Evolutionary conservation across 768 basidiomycete genomes (phyloP).

Genomic region (Flagelloscypha sp.): DNA sequence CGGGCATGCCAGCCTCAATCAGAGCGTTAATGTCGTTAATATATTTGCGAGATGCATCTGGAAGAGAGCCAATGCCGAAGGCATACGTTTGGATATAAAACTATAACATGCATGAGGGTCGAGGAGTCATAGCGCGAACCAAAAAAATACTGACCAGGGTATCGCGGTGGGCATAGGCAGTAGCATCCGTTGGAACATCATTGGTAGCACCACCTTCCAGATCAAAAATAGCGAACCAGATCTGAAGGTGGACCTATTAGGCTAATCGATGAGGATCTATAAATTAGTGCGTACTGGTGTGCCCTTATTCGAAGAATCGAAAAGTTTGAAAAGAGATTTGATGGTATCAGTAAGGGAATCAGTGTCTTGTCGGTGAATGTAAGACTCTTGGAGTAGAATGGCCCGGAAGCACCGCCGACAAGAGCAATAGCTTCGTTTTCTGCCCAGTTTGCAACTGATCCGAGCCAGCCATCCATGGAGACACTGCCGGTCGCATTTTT

Average conservation of each 20-base stretch:
- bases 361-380: slow-evolving; percentile 10
- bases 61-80: slow-evolving; percentile 6
- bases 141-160: background rate
- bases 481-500: slow-evolving; percentile 6
- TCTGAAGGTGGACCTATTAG: too few relatives aligned
- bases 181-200: slow-evolving; percentile 11
- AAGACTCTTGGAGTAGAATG: slow-evolving; percentile 14
- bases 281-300: slow-evolving; percentile 5
- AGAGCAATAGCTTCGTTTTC: slow-evolving; percentile 11
- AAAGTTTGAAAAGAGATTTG: slow-evolving; percentile 8
- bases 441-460: slow-evolving; percentile 11
- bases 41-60: slow-evolving; percentile 7
- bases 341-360: slow-evolving; percentile 1
- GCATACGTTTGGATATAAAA: slow-evolving; percentile 13
- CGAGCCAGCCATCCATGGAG: slow-evolving; percentile 11
- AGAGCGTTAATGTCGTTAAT: slow-evolving; percentile 7
- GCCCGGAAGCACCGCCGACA: slow-evolving; percentile 8
- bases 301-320: slow-evolving; percentile 11
- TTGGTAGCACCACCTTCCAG: slow-evolving; percentile 12
- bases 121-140: background rate
- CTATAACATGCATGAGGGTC: slow-evolving; percentile 1
- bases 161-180: slow-evolving; percentile 13
- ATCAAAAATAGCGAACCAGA: slow-evolving; percentile 15
- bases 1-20: slow-evolving; percentile 10
- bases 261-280: too few relatives aligned